Base-by-base conservation (phyloP, 1,139 yeast species). In the Kurtzmaniella quercitrusa region DNA sequence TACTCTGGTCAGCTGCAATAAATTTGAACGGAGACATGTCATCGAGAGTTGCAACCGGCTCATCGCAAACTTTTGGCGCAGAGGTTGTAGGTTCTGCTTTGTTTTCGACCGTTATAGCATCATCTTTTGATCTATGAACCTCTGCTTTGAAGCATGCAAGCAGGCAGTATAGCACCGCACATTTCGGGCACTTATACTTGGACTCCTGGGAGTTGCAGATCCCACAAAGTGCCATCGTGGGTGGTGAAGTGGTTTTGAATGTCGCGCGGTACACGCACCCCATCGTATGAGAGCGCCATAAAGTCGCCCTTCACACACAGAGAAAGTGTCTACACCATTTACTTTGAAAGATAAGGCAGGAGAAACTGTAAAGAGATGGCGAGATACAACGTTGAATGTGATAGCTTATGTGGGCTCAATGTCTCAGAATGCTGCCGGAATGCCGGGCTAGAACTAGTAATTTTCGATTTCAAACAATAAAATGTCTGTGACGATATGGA, bases 171-270 rank as follows among this genome's bases (percentile, higher is more conserved):
- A 45, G 53, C 2, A 62, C 49, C 1, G 47, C 39, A 46, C 89
- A 82, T 48, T 69, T 75, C 2, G 89, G 86, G 55, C 90, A 83
- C 52, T 74, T 81, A 58, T 82, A 83, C 52, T 79, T 81, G 27
- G 77, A 65, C 36, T 62, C 63, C 2, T 58, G 51, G 1, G 42
- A 55, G 2, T 52, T 43, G 52, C 87, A 81, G 7, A 82, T 70
- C 14, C 62, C 66, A 60, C 86, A 81, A 38, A 19, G 14, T 17
- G 25, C 37, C 44, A 41, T 39, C 8, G 12, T 27, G 4, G 8
- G 23, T 21, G 4, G 23, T 21, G 8, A 8, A 21, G 23, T 21
- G n/a, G n/a, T n/a, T n/a, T n/a, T n/a, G n/a, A n/a, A n/a, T n/a
- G n/a, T n/a, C n/a, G n/a, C n/a, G n/a, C n/a, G n/a, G n/a, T n/a